Evolutionary conservation across 441 rosid species (phyloP), one percentile per base, ranked within the genome.

Genomic region (Brassica hybrid): DNA sequence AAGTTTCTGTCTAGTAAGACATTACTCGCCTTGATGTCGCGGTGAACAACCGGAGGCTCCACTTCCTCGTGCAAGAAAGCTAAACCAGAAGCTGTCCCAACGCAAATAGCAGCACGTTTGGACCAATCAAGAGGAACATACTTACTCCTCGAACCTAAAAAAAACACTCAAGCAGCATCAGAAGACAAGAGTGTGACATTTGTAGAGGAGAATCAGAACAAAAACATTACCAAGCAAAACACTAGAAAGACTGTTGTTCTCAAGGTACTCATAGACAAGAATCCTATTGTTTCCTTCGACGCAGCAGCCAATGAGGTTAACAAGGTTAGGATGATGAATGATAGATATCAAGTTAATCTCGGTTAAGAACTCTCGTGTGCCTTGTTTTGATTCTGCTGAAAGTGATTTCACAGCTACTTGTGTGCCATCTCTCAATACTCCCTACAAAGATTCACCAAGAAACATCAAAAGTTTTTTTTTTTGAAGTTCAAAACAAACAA

Each of bases 21-120:
- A 78, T 92, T 94, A 83, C 97, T 91, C 23, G 97, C 96, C 82
- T 94, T 94, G 77, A 94, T 91, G 82, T 94, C 98, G 73, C 98
- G 88, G 64, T 94, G 98, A 72, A 94, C 97, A 73, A 94, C 89
- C 68, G 62, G 97, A 3, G 97, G 97, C 21, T 78, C 86, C 8
- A 88, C 79, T 76, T 92, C 97, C 77, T 94, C 97, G 17, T 94
- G 98, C 74, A 94, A 90, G 80, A 85, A 94, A 34, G 91, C 84
- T 65, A 94, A 90, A 74, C 96, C 98, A 30, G 75, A 81, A 58
- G 97, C 98, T 72, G 91, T 85, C 43, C 97, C 97, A 80, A 89
- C 64, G 77, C 97, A 92, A 78, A 94, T 90, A 3, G 83, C 87
- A 76, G 98, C 88, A 79, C 98, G 84, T 79, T 84, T 81, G 70